Conservation (phyloP, 2,329 filamentous ascomycete genomes). For the Mycogone perniciosa region DNA sequence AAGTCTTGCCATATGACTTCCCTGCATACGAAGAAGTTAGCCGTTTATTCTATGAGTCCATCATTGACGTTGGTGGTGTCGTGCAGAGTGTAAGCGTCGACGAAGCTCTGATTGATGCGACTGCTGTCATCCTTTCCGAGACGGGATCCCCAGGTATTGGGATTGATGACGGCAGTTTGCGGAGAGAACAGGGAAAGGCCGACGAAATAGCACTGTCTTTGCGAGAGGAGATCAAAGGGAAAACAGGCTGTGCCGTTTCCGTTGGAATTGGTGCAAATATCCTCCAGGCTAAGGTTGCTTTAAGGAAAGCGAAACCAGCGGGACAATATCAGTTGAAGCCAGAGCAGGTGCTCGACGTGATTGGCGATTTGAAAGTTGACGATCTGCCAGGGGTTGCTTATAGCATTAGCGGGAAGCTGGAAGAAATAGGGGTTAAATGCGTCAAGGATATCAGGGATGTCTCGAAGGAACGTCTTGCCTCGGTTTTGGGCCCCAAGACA, state of each 20-base stretch:
- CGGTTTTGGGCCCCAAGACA: conserved; percentile 80
- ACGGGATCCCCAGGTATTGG: conserved; percentile 59
- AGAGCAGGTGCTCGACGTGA: conserved; percentile 68
- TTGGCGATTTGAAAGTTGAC: conserved; percentile 71
- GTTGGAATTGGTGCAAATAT: conserved; percentile 91
- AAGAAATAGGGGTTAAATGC: conserved; percentile 74
- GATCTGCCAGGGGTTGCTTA: conserved; percentile 87
- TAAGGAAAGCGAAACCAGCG: conserved; percentile 88
- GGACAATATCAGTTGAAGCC: conserved; percentile 86
- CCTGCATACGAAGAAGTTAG: conserved; percentile 91
- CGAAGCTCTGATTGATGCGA: conserved; percentile 84
- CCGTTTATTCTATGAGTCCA: conserved; percentile 75
- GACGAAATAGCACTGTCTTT: conserved; percentile 61
- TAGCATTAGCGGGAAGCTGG: conserved; percentile 80
- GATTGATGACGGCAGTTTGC: conserved; percentile 61
- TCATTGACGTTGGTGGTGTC: conserved; percentile 70
- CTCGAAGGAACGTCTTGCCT: conserved; percentile 68
- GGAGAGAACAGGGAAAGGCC: conserved; percentile 72
- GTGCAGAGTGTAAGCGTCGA: conserved; percentile 98
- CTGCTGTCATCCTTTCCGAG: conserved; percentile 57
- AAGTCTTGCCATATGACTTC: conserved; percentile 93
- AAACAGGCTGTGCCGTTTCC: conserved; percentile 81
- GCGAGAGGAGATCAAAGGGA: conserved; percentile 62
- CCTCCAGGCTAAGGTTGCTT: conserved; percentile 80
- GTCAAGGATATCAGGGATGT: conserved; percentile 78